phyloP scores from a whole-genome alignment of 345 rosid species.

The Bretschneidera sinensis region DNA sequence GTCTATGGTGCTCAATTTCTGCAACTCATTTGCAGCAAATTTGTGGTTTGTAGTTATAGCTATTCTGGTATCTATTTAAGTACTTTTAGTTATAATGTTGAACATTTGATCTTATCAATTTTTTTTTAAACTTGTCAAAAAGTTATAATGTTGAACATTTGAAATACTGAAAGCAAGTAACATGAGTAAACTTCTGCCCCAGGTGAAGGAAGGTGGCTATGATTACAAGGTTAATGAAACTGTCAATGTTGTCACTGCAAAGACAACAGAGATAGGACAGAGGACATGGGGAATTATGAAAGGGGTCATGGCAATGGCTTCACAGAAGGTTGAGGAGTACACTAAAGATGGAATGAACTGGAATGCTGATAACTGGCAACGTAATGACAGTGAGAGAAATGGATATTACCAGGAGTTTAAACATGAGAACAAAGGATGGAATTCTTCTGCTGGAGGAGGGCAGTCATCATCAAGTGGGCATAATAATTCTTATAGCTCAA shows the following conservation, averaged over 20 bases:
- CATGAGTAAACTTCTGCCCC: constrained; percentile 17
- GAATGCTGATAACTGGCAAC: constrained; percentile 46
- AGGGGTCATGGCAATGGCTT: constrained; percentile 88
- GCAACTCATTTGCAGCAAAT: constrained; percentile 1
- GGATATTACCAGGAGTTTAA: constrained; percentile 57
- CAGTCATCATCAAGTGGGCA: constrained; percentile 59
- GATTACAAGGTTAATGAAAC: constrained; percentile 89
- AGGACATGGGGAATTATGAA: constrained; percentile 98
- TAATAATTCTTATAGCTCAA: constrained; percentile 45
- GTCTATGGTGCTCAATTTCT: background rate
- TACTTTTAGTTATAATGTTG: too few species aligned
- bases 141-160: background rate
- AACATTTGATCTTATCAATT: too few species aligned
- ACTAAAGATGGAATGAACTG: constrained; percentile 63
- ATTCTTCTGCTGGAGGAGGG: constrained; percentile 53
- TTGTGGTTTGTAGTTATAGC: background rate
- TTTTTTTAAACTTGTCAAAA: too few species aligned
- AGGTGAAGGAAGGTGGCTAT: constrained; percentile 94
- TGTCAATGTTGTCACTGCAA: constrained; percentile 74
- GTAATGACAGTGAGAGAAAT: constrained; percentile 47
- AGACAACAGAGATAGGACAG: constrained; percentile 88
- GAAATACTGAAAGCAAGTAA: background rate
- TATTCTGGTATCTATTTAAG: background rate
- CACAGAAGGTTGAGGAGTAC: constrained; percentile 85
- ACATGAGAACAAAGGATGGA: constrained; percentile 52